Percentiles rank a stretch among this genome's conserved stretches.
These are phyloP conservation scores for Dictyophora rubrovolvata DNA, from an alignment of 768 basidiomycete genomes.

Conservation along the genomic window DNA sequence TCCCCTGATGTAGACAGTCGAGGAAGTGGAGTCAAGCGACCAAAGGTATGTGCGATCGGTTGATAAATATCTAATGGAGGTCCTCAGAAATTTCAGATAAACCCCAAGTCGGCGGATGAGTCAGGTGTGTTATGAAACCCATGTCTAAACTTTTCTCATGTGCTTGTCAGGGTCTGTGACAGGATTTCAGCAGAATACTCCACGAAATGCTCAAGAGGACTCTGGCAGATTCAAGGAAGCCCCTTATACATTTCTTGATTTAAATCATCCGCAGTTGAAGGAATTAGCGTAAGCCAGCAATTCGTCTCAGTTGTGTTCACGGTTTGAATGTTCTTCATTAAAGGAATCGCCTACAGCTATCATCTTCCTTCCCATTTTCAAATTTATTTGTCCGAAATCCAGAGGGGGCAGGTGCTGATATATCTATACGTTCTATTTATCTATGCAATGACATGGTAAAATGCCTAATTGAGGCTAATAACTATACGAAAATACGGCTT, in stretches of 20 bases:
- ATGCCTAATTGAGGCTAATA: slow-evolving; percentile 67
- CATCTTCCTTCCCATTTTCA: slow-evolving; percentile 55
- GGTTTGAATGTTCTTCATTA: background rate
- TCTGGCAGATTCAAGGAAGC: slow-evolving; percentile 7
- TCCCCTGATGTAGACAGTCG: slow-evolving; percentile 1
- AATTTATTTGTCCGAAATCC: slow-evolving; percentile 86
- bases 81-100: too few relatives aligned
- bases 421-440: slow-evolving; percentile 64
- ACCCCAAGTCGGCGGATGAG: background rate
- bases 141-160: background rate
- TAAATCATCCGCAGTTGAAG: slow-evolving; percentile 61
- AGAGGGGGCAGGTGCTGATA: slow-evolving; percentile 42
- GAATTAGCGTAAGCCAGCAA: background rate
- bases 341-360: slow-evolving; percentile 67
- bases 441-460: slow-evolving; percentile 80
- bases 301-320: background rate
- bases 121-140: background rate
- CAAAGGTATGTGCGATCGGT: slow-evolving; percentile 1
- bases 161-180: background rate
- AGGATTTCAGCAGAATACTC: background rate
- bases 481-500: slow-evolving; percentile 75
- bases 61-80: background rate
- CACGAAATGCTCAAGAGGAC: slow-evolving; percentile 13
- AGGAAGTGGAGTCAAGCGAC: slow-evolving; percentile 1
- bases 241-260: slow-evolving; percentile 72